A percentile compares a stretch with the other conserved stretches of the same genome.
Conservation (phyloP, 73 alveolate genomes). For the Durusdinium trenchii region DNA sequence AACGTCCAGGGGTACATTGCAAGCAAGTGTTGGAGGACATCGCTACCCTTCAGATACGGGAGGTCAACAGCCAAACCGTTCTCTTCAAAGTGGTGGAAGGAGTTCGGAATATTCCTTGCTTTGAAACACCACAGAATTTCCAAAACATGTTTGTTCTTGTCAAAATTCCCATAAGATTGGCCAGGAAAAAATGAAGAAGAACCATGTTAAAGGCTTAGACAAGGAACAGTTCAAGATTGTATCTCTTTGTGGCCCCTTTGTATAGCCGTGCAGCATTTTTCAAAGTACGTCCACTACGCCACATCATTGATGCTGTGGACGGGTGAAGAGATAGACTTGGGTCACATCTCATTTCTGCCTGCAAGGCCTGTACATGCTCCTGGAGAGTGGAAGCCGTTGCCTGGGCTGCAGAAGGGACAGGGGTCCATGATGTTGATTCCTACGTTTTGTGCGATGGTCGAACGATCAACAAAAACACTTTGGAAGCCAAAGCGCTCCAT, state of each 20-base stretch:
- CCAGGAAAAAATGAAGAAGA: background rate
- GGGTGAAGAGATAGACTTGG: background rate
- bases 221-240: background rate
- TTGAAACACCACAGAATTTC: background rate
- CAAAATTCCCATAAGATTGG: background rate
- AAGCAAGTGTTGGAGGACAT: background rate
- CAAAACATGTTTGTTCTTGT: background rate
- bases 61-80: background rate
- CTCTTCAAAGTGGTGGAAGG: background rate
- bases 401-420: background rate
- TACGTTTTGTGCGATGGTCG: background rate
- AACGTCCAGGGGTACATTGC: background rate
- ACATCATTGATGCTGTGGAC: background rate
- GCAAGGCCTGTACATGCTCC: background rate
- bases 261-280: background rate
- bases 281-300: background rate
- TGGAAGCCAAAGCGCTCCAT: background rate
- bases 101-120: background rate
- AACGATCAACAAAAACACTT: too few relatives aligned
- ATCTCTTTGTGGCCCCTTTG: background rate
- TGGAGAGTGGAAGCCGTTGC: background rate
- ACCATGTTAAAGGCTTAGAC: too few relatives aligned
- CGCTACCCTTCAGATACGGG: background rate
- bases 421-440: background rate
- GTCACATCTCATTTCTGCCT: background rate